phyloP scores from a whole-genome alignment of 2,329 filamentous ascomycete species.

The Fusarium cyanostomum region DNA sequence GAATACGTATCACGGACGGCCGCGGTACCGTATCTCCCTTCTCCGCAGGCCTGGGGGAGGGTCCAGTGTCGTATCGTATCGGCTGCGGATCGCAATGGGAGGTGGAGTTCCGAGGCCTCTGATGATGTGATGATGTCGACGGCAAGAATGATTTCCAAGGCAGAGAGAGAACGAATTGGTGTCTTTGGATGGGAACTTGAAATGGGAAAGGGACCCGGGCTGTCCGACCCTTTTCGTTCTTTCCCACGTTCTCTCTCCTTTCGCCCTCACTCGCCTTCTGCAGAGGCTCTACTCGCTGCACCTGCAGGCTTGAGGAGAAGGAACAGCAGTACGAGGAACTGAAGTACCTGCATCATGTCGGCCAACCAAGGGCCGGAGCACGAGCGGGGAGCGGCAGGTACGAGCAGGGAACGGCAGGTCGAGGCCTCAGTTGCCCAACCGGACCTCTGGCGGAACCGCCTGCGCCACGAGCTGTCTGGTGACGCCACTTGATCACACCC shows the following conservation, averaged over 20 bases:
- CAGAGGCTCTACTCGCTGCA: conserved; percentile 19
- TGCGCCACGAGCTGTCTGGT: conserved; percentile 28
- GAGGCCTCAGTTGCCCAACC: conserved; percentile 25
- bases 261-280: conserved; percentile 21
- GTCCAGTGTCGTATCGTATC: conserved; percentile 37
- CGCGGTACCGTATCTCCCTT: conserved; percentile 22
- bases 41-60: conserved; percentile 36
- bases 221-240: conserved; percentile 3
- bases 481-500: conserved; percentile 35
- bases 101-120: conserved; percentile 26
- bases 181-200: not conserved
- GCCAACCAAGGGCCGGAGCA: conserved; percentile 14
- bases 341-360: conserved; percentile 15
- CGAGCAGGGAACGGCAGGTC: conserved; percentile 22
- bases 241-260: conserved; percentile 7
- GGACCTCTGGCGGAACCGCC: conserved; percentile 13
- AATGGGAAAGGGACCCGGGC: not conserved
- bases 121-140: conserved; percentile 32
- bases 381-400: conserved; percentile 16
- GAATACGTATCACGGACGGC: conserved; percentile 33
- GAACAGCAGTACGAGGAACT: conserved; percentile 22
- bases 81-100: conserved; percentile 35
- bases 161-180: not conserved
- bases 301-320: conserved; percentile 7
- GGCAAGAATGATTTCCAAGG: not conserved